Evolutionary conservation across 2,329 filamentous ascomycete genomes (phyloP), one percentile per base, ranked within the genome.

Genomic region (Elsinoe ampelina): DNA sequence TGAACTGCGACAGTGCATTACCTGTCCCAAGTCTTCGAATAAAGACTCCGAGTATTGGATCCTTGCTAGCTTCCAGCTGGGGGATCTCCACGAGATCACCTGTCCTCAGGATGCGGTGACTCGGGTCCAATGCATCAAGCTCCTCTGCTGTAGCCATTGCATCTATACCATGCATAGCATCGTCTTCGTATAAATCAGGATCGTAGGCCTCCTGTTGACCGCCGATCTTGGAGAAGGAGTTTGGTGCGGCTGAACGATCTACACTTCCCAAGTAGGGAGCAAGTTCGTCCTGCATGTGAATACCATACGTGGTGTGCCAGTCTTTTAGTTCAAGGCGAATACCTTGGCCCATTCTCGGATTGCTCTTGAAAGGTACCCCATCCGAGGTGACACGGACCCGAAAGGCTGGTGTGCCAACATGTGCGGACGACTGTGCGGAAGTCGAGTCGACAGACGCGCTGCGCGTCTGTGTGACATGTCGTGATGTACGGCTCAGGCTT

Each of bases 51-150:
- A 80, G 66, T 12, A 77, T 66, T n/a, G 70, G 63, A 63, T 63
- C 68, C 36, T 59, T 67, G 50, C 39, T 43, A 7, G 59, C 22
- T 30, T 61, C 71, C 58, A 66, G 64, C 15, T 55, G 51, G 8
- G 32, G 39, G 1, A 77, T 58, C 59, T 80, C 76, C 10, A 78
- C 74, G n/a, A 80, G 67, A 59, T 80, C 77, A 36, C 75, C 75
- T 39, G 68, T 68, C 26, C 70, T 67, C 50, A 77, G 62, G 45
- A 72, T 70, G 5, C 70, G 63, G 20, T 63, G 66, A 38, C 70
- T 65, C 10, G 59, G 58, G 39, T 71, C 67, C 26, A 69, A 57
- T 26, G 71, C 68, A 32, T 63, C 67, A 8, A 63, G 58, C 35
- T 68, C 67, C n/a, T 64, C 63, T 12, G 59, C 50, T 8, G 54